Evolutionary conservation across 768 basidiomycete genomes (phyloP), one percentile per base, ranked within the genome.

Genomic region (Pleurotus giganteus): DNA sequence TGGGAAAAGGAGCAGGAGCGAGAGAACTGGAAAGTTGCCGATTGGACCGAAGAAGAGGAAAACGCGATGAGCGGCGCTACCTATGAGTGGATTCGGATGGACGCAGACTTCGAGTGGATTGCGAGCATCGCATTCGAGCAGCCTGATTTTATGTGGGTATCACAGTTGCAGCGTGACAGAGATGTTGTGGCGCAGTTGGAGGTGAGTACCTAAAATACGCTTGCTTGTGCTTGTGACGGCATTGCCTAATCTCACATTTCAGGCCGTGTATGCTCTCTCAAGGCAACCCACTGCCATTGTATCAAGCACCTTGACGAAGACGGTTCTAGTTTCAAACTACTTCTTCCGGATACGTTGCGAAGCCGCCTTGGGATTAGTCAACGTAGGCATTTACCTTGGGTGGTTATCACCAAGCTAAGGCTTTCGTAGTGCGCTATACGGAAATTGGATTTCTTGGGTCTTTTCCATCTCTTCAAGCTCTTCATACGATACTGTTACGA

Each of bases 41-140:
- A 98, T 67, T 98, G 97, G 97, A 91, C 90, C 4, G 95, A 97
- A 63, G 94, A 97, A 61, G 94, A 98, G 57, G 95, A 97, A 65
- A 85, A 88, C 57, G 77, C 81, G 39, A 96, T 98, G 92, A 86
- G 89, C 34, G 91, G 91, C 15, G 95, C 96, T 58, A 96, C 94
- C 2, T 99, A 98, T 70, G 97, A 99, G 71, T 99, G 96, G 96
- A 98, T 99, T 56, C 79, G 97, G 58, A 91, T 98, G 80, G 97
- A 99, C 65, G 94, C 97, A 13, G 97, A 99, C 67, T 95, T 97
- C 68, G 97, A 99, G 72, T 99, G 97, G 97, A 90, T 98, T 53
- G 89, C 92, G n/a, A 81, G 80, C 34, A 82, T 98, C 58, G 85
- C 85, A 58, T 98, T 96, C 59, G 90, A 95, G 47, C 94, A 98